These are phyloP conservation scores for Candida maltosa DNA, from an alignment of 805 yeast species.

Conservation along the genomic window DNA sequence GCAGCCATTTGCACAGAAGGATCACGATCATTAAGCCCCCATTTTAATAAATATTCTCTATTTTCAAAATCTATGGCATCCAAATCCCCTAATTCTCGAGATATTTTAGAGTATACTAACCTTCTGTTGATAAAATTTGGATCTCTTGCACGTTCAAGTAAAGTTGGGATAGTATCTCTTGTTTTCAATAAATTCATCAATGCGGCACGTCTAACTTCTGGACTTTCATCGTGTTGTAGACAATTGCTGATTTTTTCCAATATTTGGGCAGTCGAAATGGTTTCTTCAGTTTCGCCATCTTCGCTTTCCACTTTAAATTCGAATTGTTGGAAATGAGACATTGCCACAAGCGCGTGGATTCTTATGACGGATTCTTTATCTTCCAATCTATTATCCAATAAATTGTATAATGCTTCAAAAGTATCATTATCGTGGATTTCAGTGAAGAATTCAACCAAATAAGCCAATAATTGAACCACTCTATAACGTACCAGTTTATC, in stretches of 20 bases:
- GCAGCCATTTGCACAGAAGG: slow-evolving; percentile 71
- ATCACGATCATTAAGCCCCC: slow-evolving; percentile 91
- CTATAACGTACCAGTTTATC: slow-evolving; percentile 78
- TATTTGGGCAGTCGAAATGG: slow-evolving; percentile 7
- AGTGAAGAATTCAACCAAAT: slow-evolving; percentile 65
- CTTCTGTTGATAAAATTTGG: slow-evolving; percentile 68
- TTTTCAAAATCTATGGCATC: slow-evolving; percentile 45
- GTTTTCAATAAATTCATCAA: slow-evolving; percentile 64
- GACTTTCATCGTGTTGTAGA: slow-evolving; percentile 72
- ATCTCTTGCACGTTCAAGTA: slow-evolving; percentile 84
- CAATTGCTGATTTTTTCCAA: slow-evolving; percentile 35
- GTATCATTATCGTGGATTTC: slow-evolving; percentile 75
- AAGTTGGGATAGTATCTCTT: slow-evolving; percentile 47
- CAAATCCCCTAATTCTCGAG: slow-evolving; percentile 66
- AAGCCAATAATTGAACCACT: slow-evolving; percentile 71
- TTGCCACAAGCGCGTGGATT: slow-evolving; percentile 77
- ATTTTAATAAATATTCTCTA: slow-evolving; percentile 65
- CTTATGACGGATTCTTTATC: slow-evolving; percentile 80
- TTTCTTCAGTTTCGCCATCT: slow-evolving; percentile 31
- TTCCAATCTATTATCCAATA: slow-evolving; percentile 58
- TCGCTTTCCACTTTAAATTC: slow-evolving; percentile 32
- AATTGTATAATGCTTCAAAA: slow-evolving; percentile 58
- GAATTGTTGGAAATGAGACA: slow-evolving; percentile 68
- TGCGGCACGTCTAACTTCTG: slow-evolving; percentile 88
- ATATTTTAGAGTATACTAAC: slow-evolving; percentile 62